A percentile compares a stretch with the other conserved stretches of the same genome.
These are phyloP conservation scores for Turnera subulata DNA, from an alignment of 345 rosid species.

Conservation along the genomic window DNA sequence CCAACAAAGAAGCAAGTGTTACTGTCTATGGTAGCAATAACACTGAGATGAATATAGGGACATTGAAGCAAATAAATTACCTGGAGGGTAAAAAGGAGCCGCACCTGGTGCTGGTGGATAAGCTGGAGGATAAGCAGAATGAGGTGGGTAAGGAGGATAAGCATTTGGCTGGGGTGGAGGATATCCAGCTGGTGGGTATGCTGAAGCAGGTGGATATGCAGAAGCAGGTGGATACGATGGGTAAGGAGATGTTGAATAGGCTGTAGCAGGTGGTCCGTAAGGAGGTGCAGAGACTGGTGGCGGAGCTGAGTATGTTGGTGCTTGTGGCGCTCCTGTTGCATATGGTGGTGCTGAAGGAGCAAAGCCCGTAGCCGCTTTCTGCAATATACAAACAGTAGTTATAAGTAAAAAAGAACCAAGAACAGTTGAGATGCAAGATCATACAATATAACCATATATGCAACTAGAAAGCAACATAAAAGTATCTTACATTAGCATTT, in stretches of 20 bases:
- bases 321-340: constrained; percentile 8
- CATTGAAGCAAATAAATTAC: constrained; percentile 17
- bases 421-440: no score
- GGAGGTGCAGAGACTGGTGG: constrained; percentile 15
- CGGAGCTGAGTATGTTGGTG: constrained; percentile 10
- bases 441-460: no score
- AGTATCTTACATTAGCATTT: constrained; percentile 50
- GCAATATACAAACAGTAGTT: constrained; percentile 16
- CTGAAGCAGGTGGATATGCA: constrained; percentile 29
- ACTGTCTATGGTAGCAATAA: neutral
- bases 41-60: neutral
- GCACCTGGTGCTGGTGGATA: constrained; percentile 37
- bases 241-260: constrained; percentile 23
- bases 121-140: constrained; percentile 26
- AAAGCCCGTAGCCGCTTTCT: constrained; percentile 38
- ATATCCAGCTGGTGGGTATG: constrained; percentile 25
- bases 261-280: constrained; percentile 17
- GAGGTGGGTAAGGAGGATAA: constrained; percentile 12
- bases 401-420: neutral
- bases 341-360: constrained; percentile 47
- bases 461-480: neutral
- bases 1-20: constrained; percentile 3
- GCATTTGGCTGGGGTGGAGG: constrained; percentile 1
- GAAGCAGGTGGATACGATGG: constrained; percentile 18
- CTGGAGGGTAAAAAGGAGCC: constrained; percentile 45